These are phyloP conservation scores for Escallonia rubra DNA, from an alignment of 129 eudicot genomes.

Conservation along the genomic window DNA sequence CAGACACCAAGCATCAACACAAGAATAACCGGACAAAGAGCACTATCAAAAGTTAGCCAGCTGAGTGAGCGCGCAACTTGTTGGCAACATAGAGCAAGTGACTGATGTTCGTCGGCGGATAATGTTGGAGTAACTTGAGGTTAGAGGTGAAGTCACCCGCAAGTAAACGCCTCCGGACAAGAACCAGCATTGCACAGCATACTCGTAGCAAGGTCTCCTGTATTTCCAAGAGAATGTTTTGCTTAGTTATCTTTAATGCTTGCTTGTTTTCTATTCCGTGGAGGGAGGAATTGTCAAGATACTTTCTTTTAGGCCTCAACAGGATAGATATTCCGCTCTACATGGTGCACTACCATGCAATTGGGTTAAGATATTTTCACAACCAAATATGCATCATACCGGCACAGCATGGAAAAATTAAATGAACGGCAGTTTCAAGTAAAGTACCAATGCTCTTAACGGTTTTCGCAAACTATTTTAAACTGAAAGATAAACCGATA, in stretches of 20 bases:
- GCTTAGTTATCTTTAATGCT: background rate
- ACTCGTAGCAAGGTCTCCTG: conserved; percentile 92
- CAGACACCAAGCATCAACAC: conserved; percentile 15
- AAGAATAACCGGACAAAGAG: background rate
- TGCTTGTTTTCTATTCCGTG: background rate
- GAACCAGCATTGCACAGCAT: conserved; percentile 94
- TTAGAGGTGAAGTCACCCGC: conserved; percentile 99
- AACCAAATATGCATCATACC: too few species aligned
- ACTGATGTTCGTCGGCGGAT: conserved; percentile 83
- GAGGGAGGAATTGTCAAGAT: background rate
- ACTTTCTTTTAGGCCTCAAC: too few species aligned
- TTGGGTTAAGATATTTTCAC: too few species aligned
- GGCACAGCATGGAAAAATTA: too few species aligned
- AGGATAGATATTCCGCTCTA: too few species aligned
- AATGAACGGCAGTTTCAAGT: too few species aligned
- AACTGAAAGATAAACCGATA: too few species aligned
- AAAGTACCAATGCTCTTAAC: too few species aligned
- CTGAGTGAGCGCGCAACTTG: conserved; percentile 53
- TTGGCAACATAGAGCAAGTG: conserved; percentile 93
- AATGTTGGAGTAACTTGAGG: conserved; percentile 87
- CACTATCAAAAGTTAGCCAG: conserved; percentile 14
- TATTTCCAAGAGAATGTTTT: conserved; percentile 15
- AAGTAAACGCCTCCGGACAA: conserved; percentile 80
- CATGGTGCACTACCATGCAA: too few species aligned
- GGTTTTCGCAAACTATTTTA: too few species aligned